Base-by-base conservation (phyloP, 2,329 filamentous ascomycete genomes). In the Furcasterigmium furcatum region DNA sequence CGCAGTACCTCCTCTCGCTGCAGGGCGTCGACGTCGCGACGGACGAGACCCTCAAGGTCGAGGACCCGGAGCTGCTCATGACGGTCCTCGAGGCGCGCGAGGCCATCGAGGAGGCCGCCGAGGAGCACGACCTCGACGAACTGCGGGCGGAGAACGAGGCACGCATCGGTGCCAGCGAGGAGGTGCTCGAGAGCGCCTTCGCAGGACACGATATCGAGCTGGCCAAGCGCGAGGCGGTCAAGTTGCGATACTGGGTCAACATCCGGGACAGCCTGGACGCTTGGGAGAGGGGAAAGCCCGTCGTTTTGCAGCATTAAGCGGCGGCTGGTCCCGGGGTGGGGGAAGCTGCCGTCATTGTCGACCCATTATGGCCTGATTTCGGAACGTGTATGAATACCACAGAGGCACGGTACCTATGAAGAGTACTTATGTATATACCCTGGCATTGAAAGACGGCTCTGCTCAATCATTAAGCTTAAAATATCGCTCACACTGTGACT, bases 161-260 rank as follows among this genome's bases (percentile, higher is more conserved):
- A 56, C 71, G 90, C 53, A 83, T 96, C 42, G 58, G 58, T 16
- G 71, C 67, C 51, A 86, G 85, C 57, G 85, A 91, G 59, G 66
- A 65, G 41, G 63, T 67, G 2, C 58, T 97, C 20, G 87, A 79
- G 39, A 57, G 63, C 45, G 80, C 83, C 1, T 92, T 97, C 60
- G 73, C 70, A 50, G 57, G 64, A 9, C 87, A 85, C 41, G 80
- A 92, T 60, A 61, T 88, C 32, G 76, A 83, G 34, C 67, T 51
- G 9, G 92, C 91, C 14, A 83, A 79, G 67, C 66, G 62, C 49
- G 89, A 95, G 76, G 84, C 85, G 38, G 82, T 96, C 2, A 75
- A 79, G 63, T 67, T 96, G 70, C 75, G 90, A 63, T 97, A 96
- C 71, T 96, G 92, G 92, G 78, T 87, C 46, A 96, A 91, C 66